Base-by-base conservation (phyloP, 257 asterid genomes). In the Nicotiana attenuata region DNA sequence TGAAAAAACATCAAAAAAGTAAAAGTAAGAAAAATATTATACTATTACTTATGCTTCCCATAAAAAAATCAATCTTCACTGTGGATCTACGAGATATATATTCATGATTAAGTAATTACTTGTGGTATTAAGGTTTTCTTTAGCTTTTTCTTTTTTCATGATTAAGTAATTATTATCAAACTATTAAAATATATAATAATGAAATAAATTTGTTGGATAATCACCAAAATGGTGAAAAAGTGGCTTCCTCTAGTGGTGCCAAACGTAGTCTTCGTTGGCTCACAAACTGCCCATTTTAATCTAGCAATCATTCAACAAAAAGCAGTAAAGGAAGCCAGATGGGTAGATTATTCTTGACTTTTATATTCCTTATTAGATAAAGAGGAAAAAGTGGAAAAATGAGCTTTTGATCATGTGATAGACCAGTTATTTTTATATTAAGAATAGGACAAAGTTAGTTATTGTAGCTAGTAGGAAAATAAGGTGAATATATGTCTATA, bases 291-390 rank as follows among this genome's bases (percentile, higher is more conserved):
- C 5, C 64, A 57, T 57, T 19, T 57, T 17, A 17, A 16, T 56
- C 50, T 41, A 56, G 17, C 22, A 5, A 57, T 57, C 64, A 57
- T 57, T 19, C 64, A 57, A 57, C 24, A n/a, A n/a, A 71, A 14
- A 45, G 38, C 2, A 14, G 38, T 69, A 73, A 22, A 11, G 26
- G 61, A 22, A 45, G 22, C 24, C 78, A 20, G 78, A 71, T 45
- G 78, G 78, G 15, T 71, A 41, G 59, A 71, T 22, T 71, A 71
- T 22, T 71, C 35, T 71, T 45, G 59, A 71, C 20, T 71, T 69
- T 71, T 71, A 56, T 41, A 71, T 71, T 69, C 10, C 33, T 69
- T 41, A 38, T 5, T 45, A 22, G 60, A 45, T 71, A 47, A 73
- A 73, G 1, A 22, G 78, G 38, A 1, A 1, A 45, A 45, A 59